Base-by-base conservation (phyloP, 2,329 filamentous ascomycete species). In the Lasiodiplodia theobromae region DNA sequence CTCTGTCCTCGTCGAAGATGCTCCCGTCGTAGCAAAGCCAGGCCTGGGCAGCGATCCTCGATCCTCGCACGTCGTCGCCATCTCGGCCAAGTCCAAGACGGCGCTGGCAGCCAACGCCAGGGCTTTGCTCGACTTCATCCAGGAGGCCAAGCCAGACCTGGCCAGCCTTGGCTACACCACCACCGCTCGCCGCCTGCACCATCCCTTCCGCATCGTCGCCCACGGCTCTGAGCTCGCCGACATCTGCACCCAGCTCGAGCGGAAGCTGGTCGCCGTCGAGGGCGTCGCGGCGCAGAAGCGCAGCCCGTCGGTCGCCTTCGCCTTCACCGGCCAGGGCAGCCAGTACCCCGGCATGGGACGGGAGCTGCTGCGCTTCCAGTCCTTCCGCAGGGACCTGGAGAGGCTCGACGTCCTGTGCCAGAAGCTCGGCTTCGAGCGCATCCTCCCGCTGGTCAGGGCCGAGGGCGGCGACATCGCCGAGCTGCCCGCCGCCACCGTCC, bases 271-370 rank as follows among this genome's bases (percentile, higher is more conserved):
- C 28, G 3, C 31, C 25, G 16, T 66, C 5, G 37, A 23, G 16
- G 18, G n/a, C 3, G 16, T 44, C 10, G 28, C 69, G 21, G 37
- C 64, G 31, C 18, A 34, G 14, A 34, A 57, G 57, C 67, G 67
- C 12, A 51, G 73, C 1, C 72, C 76, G 2, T 57, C 65, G 2
- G 68, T 83, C 14, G 75, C 74, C 0, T 83, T 84, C 67, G 71
- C 72, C 16, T 82, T 82, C 70, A 81, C 80, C 21, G 79, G 80
- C 7, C 79, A 82, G 72, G 81, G 81, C 3, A 69, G 75, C 2
- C 71, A 67, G 0, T 74, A 78, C 63, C 56, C 65, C 11, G 65
- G 52, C 1, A 71, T 75, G 69, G 67, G 56, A 28, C 53, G 65
- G 21, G 66, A 73, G 56, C 67, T 76, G 2, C 71, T 72, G 44